Evolutionary conservation across 257 asterid genomes (phyloP).

Genomic region (Datura wrightii): DNA sequence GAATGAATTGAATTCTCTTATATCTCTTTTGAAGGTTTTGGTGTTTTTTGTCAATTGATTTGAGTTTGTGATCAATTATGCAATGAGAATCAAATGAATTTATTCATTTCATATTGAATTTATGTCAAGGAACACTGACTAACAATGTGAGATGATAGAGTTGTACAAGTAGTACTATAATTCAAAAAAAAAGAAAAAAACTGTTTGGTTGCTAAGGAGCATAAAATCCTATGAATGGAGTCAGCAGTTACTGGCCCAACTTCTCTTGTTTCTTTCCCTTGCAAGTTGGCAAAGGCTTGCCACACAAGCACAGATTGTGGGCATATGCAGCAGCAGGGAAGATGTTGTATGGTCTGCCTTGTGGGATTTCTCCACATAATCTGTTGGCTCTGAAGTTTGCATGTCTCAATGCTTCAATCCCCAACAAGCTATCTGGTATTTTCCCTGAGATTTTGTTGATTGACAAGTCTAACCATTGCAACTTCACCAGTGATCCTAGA

Average conservation of each 20-base stretch:
- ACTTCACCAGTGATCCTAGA: constrained; percentile 59
- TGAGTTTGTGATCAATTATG: too few species aligned
- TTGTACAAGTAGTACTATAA: constrained; percentile 34
- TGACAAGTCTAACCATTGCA: constrained; percentile 86
- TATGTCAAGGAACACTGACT: constrained; percentile 30
- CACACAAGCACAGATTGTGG: constrained; percentile 85
- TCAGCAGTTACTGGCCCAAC: constrained; percentile 79
- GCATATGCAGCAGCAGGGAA: constrained; percentile 77
- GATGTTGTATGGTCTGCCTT: constrained; percentile 67
- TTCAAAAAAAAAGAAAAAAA: constrained; percentile 16
- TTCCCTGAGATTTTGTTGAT: constrained; percentile 61
- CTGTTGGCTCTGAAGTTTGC: constrained; percentile 79
- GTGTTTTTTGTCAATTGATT: neutral
- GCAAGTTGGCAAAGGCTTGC: constrained; percentile 79
- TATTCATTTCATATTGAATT: constrained; percentile 30
- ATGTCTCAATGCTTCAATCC: constrained; percentile 59
- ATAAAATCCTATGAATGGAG: constrained; percentile 43
- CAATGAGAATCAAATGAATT: neutral
- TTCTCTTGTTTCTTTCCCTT: constrained; percentile 45
- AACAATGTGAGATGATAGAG: neutral
- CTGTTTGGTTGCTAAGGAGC: constrained; percentile 53
- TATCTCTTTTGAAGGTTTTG: neutral
- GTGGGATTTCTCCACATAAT: constrained; percentile 92
- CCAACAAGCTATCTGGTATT: constrained; percentile 72
- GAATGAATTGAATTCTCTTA: neutral